A percentile compares a stretch with the other conserved stretches of the same genome.
Conservation (phyloP, 2,329 filamentous ascomycete genomes). For the Alternaria ethzedia region DNA sequence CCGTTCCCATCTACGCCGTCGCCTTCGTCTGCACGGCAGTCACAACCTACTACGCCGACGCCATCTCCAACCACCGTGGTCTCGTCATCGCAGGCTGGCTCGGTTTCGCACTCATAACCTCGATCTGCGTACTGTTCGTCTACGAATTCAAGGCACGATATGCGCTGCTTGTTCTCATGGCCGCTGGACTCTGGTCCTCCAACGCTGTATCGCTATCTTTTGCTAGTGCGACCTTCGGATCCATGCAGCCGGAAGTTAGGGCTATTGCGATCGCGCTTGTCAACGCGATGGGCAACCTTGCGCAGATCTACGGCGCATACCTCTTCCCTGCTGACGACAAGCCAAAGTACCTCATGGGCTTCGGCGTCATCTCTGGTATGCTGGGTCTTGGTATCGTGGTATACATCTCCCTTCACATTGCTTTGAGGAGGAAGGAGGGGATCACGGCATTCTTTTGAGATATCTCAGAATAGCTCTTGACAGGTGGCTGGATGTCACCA, state of each 20-base stretch:
- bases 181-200: conserved; percentile 60
- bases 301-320: conserved; percentile 62
- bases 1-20: conserved; percentile 60
- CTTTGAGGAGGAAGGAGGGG: conserved; percentile 33
- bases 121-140: conserved; percentile 50
- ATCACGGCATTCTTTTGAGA: conserved; percentile 7
- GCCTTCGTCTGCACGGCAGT: conserved; percentile 59
- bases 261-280: conserved; percentile 61
- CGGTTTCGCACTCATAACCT: conserved; percentile 47
- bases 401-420: conserved; percentile 39
- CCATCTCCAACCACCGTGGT: conserved; percentile 54
- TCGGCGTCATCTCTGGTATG: conserved; percentile 34
- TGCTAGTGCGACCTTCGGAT: conserved; percentile 59
- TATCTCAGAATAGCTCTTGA: neutral
- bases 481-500: neutral
- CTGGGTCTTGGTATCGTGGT: conserved; percentile 37
- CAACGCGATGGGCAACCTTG: conserved; percentile 62
- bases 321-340: conserved; percentile 58
- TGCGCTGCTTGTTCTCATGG: conserved; percentile 62
- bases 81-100: conserved; percentile 60
- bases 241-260: conserved; percentile 58
- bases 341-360: conserved; percentile 53
- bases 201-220: conserved; percentile 61
- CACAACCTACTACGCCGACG: conserved; percentile 58
- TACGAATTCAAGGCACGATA: conserved; percentile 62